Conservation (phyloP, 352 stramenopile genomes). For the Saprolegnia parasitica region DNA sequence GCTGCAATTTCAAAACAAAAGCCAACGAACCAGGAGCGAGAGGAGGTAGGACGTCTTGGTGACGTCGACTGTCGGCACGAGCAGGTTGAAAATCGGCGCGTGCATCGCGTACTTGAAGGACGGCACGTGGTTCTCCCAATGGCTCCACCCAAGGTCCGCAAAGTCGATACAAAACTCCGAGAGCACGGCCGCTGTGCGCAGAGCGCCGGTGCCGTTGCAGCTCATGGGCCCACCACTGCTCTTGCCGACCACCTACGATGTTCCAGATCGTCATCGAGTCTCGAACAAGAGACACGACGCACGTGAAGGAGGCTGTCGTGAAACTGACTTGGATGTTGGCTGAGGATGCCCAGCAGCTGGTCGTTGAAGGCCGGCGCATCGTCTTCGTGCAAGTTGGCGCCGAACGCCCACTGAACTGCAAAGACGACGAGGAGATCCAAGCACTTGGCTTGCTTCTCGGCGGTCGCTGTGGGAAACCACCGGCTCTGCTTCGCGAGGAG, state of each 20-base stretch:
- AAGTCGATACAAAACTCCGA: slow-evolving; percentile 72
- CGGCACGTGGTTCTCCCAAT: slow-evolving; percentile 43
- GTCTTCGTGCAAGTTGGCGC: slow-evolving; percentile 4
- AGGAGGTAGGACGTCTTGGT: slow-evolving; percentile 60
- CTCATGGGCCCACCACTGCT: slow-evolving; percentile 13
- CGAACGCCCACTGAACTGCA: slow-evolving; percentile 6
- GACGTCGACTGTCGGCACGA: slow-evolving; percentile 63
- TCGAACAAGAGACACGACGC: neutral
- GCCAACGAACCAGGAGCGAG: slow-evolving; percentile 35
- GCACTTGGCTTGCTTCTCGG: slow-evolving; percentile 16
- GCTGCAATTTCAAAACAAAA: neutral
- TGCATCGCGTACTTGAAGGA: slow-evolving; percentile 26
- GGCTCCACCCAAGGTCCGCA: slow-evolving; percentile 52
- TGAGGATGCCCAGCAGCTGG: neutral
- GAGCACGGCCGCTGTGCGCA: slow-evolving; percentile 47
- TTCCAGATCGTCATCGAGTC: neutral
- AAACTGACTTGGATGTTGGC: slow-evolving; percentile 5
- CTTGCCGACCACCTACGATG: slow-evolving; percentile 15
- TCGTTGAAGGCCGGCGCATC: slow-evolving; percentile 10
- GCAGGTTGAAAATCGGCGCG: slow-evolving; percentile 44
- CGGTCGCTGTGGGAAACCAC: slow-evolving; percentile 12
- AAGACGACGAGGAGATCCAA: slow-evolving; percentile 21
- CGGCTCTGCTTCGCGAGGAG: neutral
- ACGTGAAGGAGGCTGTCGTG: slow-evolving; percentile 6
- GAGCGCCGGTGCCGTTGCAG: slow-evolving; percentile 32